Evolutionary conservation across 2,329 filamentous ascomycete genomes (phyloP), one percentile per base, ranked within the genome.

Genomic region (Paecilomyces fulvus): DNA sequence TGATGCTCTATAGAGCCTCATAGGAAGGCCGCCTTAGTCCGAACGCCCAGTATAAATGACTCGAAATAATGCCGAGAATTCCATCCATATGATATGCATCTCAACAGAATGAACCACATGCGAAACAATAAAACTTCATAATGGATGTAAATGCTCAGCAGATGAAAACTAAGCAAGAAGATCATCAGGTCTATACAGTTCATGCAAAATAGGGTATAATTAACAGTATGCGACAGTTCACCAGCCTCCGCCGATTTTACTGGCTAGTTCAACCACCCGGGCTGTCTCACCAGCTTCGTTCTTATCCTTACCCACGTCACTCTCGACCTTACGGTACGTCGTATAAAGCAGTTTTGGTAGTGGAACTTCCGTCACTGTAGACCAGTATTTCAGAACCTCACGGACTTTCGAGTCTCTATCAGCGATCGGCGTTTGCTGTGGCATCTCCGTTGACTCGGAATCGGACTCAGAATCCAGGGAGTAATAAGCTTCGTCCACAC

Each of bases 201-300:
- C 14, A 43, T 43, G 37, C 5, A n/a, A 43, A 43, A 43, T 17
- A 5, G 37, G 37, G 37, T 43, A 43, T 43, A 43, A 43, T 28
- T 28, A 43, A 43, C 14, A 43, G n/a, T n/a, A 43, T 9, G 14
- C 1, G 37, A 43, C 7, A 20, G 6, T 17, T 74, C 80, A 97
- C 94, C 94, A 99, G 23, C 94, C 94, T 54, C 94, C 94, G 54
- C 92, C 94, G 64, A 92, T 89, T 73, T 91, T 94, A 56, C 90
- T 87, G 51, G 92, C 92, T 67, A 99, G 79, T 67, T 94, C 90
- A 57, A 91, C 88, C 46, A 96, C 92, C 58, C 86, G 83, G 67
- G 95, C 88, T 49, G 89, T 87, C 68, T 91, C 88, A 58, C 80
- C 80, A 78, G 72, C 78, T 14, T 70, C 64, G 6, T 60, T 65